A percentile compares a stretch with the other conserved stretches of the same genome.
Conservation (phyloP, 495 filamentous ascomycete genomes). For the Hypoxylon rickii region DNA sequence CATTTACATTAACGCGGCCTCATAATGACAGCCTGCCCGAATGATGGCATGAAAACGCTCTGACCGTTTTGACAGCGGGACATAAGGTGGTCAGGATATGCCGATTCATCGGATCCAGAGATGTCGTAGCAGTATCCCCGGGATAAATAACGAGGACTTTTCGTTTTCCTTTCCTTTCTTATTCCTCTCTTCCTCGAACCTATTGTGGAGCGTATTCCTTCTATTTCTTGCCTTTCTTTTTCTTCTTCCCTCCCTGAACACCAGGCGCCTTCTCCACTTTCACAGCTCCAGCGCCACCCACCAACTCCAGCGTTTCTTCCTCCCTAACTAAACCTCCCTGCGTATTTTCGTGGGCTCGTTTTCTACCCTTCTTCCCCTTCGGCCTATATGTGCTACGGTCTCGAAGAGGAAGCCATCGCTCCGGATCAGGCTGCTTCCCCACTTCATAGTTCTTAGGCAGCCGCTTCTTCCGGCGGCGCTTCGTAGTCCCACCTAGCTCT, state of each 20-base stretch:
- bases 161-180: no score
- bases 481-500: slow-evolving; percentile 61
- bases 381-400: slow-evolving; percentile 88
- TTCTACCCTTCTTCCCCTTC: slow-evolving; percentile 89
- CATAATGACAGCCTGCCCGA: no score
- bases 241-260: slow-evolving; percentile 65
- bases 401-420: slow-evolving; percentile 88
- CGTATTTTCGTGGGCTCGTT: slow-evolving; percentile 73
- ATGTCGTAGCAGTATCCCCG: no score
- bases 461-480: slow-evolving; percentile 71
- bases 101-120: no score
- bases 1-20: no score
- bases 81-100: no score
- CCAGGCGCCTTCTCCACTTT: slow-evolving; percentile 60
- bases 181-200: no score
- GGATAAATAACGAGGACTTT: no score
- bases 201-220: no score
- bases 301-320: slow-evolving; percentile 66
- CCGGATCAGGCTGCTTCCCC: slow-evolving; percentile 78
- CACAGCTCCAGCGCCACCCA: slow-evolving; percentile 63
- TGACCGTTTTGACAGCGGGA: no score
- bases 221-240: slow-evolving; percentile 76
- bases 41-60: no score
- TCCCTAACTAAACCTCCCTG: slow-evolving; percentile 81
- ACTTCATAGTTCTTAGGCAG: slow-evolving; percentile 79